Evolutionary conservation across 495 filamentous ascomycete species (phyloP), one percentile per base, ranked within the genome.

Genomic region (Neurospora africana): DNA sequence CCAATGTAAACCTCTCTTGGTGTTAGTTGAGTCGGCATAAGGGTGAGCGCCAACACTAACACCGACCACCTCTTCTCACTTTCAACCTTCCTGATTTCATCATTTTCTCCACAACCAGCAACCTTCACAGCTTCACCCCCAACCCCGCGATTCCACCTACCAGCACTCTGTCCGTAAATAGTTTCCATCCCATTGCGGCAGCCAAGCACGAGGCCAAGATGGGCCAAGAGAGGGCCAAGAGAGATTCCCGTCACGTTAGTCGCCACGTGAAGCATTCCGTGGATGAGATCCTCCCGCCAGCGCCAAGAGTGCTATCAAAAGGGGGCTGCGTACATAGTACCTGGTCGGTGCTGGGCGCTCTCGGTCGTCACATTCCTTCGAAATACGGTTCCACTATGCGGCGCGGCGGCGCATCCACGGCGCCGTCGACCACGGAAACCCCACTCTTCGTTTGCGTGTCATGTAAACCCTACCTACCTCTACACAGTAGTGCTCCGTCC

Each of bases 261-360:
- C 37, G 71, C 71, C 71, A 72, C 71, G 61, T 72, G 71, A 65
- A 35, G 21, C n/a, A 40, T 43, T 68, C 19, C 40, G 30, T 65
- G 53, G 53, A 65, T 65, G 53, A 65, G 53, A 65, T 65, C 15
- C 13, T 19, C 27, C 53, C 53, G 53, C 2, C 13, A 33, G 6
- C 44, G 27, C 74, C 72, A 74, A 74, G 75, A 36, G 10, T 35
- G 23, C 15, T 61, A 61, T 61, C 53, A 30, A 65, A 33, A 65
- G 27, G 53, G 53, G 27, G 53, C 53, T 65, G 27, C 10, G 15
- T 65, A 65, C 53, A 15, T 65, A n/a, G n/a, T n/a, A 33, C 53
- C 27, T 33, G 27, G 53, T 65, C 53, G 27, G 27, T 65, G 27
- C 53, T 61, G 53, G 53, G 53, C 53, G 53, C 7, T 65, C 53